Percentiles rank a stretch among this genome's conserved stretches.
Evolutionary conservation across 73 alveolate genomes (phyloP).

Genomic region (Durusdinium trenchii): DNA sequence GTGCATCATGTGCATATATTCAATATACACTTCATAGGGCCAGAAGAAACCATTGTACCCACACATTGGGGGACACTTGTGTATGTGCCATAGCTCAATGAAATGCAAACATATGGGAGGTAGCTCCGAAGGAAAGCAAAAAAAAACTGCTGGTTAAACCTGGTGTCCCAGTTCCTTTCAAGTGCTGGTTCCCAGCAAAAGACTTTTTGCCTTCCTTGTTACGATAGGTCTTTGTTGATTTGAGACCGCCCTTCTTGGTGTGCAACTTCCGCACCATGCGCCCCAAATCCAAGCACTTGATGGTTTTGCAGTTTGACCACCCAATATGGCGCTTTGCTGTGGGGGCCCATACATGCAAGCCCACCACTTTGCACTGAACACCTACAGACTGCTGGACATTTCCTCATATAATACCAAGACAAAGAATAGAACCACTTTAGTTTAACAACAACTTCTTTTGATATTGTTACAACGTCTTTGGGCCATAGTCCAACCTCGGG

Average conservation of each 20-base stretch:
- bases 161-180: neutral
- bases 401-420: neutral
- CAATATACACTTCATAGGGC: neutral
- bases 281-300: neutral
- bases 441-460: neutral
- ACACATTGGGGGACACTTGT: too few relatives aligned
- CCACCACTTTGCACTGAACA: constrained; percentile 5
- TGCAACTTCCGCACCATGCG: neutral
- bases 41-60: too few relatives aligned
- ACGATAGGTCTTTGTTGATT: neutral
- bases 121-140: neutral
- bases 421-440: neutral
- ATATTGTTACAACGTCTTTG: too few relatives aligned
- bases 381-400: neutral
- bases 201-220: neutral
- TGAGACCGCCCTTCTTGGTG: neutral
- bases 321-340: constrained; percentile 28
- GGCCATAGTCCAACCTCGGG: neutral
- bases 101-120: neutral
- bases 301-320: neutral
- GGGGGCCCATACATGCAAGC: neutral
- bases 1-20: neutral
- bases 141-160: neutral
- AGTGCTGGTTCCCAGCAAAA: neutral
- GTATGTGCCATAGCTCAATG: neutral